Percentiles rank a stretch among this genome's conserved stretches.
Evolutionary conservation across 768 basidiomycete genomes (phyloP).

Genomic region (Lyophyllum decastes): DNA sequence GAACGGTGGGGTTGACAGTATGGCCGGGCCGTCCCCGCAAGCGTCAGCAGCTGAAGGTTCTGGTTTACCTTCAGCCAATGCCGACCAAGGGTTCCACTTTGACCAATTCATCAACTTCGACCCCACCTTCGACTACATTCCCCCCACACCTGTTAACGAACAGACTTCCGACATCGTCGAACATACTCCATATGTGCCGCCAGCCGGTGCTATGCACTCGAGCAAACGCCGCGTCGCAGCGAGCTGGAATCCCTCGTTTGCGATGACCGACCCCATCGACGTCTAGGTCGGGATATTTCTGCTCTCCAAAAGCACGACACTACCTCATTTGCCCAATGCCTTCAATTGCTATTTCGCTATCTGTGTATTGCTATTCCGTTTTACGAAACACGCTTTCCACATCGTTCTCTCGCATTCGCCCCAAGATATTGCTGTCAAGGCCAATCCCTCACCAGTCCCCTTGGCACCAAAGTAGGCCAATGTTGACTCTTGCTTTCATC

Average conservation of each 20-base stretch:
- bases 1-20: conserved; percentile 3
- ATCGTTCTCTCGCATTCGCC: conserved; percentile 1
- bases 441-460: neutral
- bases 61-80: neutral
- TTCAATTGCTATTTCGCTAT: conserved; percentile 12
- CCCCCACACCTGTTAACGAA: conserved; percentile 12
- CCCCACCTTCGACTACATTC: conserved; percentile 11
- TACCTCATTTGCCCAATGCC: neutral
- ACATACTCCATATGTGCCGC: conserved; percentile 47
- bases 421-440: neutral
- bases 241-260: conserved; percentile 41
- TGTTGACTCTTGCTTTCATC: conserved; percentile 44
- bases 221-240: conserved; percentile 56
- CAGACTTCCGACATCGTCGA: conserved; percentile 20
- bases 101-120: conserved; percentile 39
- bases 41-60: conserved; percentile 3
- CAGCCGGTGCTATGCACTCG: conserved; percentile 51
- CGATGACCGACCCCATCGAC: conserved; percentile 25
- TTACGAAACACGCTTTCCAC: conserved; percentile 9
- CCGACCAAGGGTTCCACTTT: conserved; percentile 11
- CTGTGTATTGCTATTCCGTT: conserved; percentile 12
- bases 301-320: neutral
- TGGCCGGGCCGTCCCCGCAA: conserved; percentile 13
- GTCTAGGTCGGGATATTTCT: conserved; percentile 10
- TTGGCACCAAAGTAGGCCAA: neutral